Evolutionary conservation across 306 rosid genomes (phyloP).

Genomic region (Prinsepia uniflora): DNA sequence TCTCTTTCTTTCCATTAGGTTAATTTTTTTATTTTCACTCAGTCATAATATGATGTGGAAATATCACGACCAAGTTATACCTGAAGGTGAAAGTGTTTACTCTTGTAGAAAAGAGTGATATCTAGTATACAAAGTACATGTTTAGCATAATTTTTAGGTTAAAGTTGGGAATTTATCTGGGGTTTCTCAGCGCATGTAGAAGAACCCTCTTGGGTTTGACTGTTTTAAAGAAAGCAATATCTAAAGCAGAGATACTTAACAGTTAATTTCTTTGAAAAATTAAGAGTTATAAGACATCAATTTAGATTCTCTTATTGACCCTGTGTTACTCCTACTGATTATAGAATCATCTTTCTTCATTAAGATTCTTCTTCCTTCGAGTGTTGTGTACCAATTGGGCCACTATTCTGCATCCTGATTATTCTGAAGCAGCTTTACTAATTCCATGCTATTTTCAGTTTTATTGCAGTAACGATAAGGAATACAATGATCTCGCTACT

Average conservation of each 20-base stretch:
- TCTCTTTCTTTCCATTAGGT: slow-evolving; percentile 2
- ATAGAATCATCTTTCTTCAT: neutral
- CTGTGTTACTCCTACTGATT: neutral
- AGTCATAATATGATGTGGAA: neutral
- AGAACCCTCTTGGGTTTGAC: neutral
- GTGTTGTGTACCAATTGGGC: neutral
- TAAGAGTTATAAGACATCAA: neutral
- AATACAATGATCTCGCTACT: slow-evolving; percentile 97
- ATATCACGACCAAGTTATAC: neutral
- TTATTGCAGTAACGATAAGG: slow-evolving; percentile 78
- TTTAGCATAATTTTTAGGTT: neutral
- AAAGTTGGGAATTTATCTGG: slow-evolving; percentile 1
- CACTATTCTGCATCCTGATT: neutral
- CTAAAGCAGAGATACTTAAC: neutral
- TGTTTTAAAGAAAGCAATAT: neutral
- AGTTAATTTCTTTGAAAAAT: neutral
- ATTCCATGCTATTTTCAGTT: slow-evolving; percentile 51
- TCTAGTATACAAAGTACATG: neutral
- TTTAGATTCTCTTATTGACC: neutral
- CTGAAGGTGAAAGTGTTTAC: neutral
- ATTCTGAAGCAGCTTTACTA: neutral
- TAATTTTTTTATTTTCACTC: neutral
- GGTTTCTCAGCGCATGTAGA: slow-evolving; percentile 1
- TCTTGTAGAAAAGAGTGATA: neutral
- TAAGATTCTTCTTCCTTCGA: neutral